These are phyloP conservation scores for Aspergillus viridinutans DNA, from an alignment of 2,329 filamentous ascomycete genomes.

Conservation along the genomic window DNA sequence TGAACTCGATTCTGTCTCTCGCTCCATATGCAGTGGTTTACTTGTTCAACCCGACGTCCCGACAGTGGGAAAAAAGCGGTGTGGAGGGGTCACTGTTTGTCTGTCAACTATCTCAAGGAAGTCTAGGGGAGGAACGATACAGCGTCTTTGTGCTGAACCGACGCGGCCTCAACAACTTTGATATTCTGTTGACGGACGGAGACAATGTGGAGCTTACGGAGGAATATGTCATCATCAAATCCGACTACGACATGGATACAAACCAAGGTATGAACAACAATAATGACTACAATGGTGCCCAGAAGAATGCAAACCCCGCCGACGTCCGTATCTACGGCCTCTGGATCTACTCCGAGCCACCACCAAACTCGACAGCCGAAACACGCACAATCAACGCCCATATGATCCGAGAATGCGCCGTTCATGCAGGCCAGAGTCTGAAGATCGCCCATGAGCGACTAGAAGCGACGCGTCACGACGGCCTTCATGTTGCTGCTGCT, in stretches of 20 bases:
- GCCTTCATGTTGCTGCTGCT: constrained; percentile 29
- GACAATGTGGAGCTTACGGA: constrained; percentile 62
- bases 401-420: constrained; percentile 54
- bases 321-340: constrained; percentile 52
- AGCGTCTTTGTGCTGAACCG: constrained; percentile 69
- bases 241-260: constrained; percentile 31
- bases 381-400: constrained; percentile 49
- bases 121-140: constrained; percentile 46
- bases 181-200: constrained; percentile 56
- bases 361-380: constrained; percentile 52
- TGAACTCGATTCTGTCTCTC: constrained; percentile 70
- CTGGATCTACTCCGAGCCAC: constrained; percentile 61
- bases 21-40: constrained; percentile 86
- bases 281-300: constrained; percentile 14
- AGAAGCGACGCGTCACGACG: constrained; percentile 32
- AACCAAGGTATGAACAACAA: constrained; percentile 1
- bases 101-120: constrained; percentile 56
- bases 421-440: constrained; percentile 48
- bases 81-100: constrained; percentile 88
- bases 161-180: constrained; percentile 65
- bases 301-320: constrained; percentile 8
- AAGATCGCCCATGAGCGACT: constrained; percentile 40
- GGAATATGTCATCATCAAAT: constrained; percentile 58
- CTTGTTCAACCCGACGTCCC: constrained; percentile 62
- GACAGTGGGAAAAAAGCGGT: constrained; percentile 77